Evolutionary conservation across 2,329 filamentous ascomycete genomes (phyloP).

Genomic region (Aspergillus floridensis): DNA sequence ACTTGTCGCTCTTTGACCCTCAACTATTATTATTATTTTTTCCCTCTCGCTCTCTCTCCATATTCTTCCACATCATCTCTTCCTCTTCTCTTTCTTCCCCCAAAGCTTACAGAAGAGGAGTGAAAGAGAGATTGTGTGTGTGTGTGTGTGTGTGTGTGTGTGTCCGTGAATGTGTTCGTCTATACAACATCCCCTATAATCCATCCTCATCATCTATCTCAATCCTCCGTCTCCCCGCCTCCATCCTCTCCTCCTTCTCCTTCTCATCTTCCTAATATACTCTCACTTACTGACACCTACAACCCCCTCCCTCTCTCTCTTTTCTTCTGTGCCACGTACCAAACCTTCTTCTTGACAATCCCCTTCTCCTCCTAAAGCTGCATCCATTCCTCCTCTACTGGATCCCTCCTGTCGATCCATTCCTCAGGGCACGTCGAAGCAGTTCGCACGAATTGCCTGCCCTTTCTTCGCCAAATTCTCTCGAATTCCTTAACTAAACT

Average conservation of each 20-base stretch:
- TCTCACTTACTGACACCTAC: neutral
- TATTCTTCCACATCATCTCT: neutral
- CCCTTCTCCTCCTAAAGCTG: neutral
- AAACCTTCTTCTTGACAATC: neutral
- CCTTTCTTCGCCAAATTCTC: neutral
- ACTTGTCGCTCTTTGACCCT: slow-evolving; percentile 1
- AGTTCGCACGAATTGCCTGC: slow-evolving; percentile 6
- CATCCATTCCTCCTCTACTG: slow-evolving; percentile 4
- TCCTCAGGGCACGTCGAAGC: slow-evolving; percentile 21
- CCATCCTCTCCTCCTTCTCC: slow-evolving; percentile 1
- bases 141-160: neutral
- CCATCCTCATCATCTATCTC: neutral
- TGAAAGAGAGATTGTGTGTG: neutral
- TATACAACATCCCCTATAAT: slow-evolving; percentile 13
- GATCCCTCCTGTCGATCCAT: slow-evolving; percentile 41
- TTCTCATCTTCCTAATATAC: neutral
- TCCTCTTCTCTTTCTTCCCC: neutral
- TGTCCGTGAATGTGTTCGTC: neutral
- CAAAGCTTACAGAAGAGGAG: neutral
- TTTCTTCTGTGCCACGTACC: neutral
- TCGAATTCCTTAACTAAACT: neutral
- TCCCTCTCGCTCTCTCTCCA: neutral
- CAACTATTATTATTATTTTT: neutral
- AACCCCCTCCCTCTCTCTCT: neutral
- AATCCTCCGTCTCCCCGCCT: neutral